Evolutionary conservation across 2,329 filamentous ascomycete species (phyloP).

Genomic region (Cercospora beticola): DNA sequence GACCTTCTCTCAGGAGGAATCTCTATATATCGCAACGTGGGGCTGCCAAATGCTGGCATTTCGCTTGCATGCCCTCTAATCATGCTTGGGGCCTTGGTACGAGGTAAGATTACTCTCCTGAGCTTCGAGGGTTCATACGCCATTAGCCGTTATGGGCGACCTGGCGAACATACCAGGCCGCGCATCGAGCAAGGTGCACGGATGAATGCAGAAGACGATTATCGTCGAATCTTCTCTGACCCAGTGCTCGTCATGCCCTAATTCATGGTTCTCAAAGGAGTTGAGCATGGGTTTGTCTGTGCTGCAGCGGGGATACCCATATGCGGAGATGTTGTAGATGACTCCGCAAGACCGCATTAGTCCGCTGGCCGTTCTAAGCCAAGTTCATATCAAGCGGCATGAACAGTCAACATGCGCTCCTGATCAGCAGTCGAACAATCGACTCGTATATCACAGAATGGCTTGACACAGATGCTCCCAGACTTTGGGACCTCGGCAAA

Average conservation of each 20-base stretch:
- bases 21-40: constrained; percentile 17
- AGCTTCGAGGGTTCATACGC: constrained; percentile 5
- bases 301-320: background rate
- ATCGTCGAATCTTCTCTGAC: background rate
- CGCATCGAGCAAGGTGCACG: background rate
- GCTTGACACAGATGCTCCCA: background rate
- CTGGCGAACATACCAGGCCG: constrained; percentile 1
- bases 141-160: background rate
- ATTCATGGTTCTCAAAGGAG: background rate
- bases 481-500: too few relatives aligned
- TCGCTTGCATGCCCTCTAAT: constrained; percentile 10
- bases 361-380: background rate
- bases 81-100: constrained; percentile 11
- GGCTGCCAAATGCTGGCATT: constrained; percentile 4
- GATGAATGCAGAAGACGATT: background rate
- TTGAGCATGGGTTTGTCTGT: background rate
- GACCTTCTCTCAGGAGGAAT: background rate
- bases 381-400: background rate
- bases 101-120: constrained; percentile 14
- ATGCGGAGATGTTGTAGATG: background rate
- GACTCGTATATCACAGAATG: background rate
- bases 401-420: background rate
- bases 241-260: background rate
- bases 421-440: background rate
- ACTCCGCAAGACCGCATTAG: background rate